Evolutionary conservation across 2,329 filamentous ascomycete species (phyloP).

Genomic region (Trichophyton benhamiae): DNA sequence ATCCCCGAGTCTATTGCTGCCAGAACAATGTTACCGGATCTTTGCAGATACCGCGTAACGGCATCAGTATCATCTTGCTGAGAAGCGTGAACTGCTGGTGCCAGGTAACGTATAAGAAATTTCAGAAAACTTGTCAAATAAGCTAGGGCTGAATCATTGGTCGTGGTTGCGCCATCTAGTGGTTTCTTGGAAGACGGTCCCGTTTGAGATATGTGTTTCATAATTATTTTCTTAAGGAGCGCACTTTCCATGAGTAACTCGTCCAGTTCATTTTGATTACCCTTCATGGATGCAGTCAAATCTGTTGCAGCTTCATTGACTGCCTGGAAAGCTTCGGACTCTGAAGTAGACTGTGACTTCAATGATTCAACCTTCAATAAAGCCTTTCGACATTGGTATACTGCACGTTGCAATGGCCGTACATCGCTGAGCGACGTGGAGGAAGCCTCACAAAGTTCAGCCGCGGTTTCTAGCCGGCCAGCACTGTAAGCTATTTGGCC

Average conservation of each 20-base stretch:
- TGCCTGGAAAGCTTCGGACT: constrained; percentile 16
- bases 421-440: constrained; percentile 21
- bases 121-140: constrained; percentile 30
- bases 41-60: constrained; percentile 22
- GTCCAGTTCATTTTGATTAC: constrained; percentile 31
- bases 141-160: constrained; percentile 20
- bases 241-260: constrained; percentile 33
- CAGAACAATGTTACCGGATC: constrained; percentile 27
- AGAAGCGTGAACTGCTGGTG: constrained; percentile 18
- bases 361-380: constrained; percentile 25
- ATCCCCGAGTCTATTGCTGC: constrained; percentile 31
- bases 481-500: constrained; percentile 32
- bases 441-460: constrained; percentile 26
- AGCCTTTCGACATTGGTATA: constrained; percentile 29
- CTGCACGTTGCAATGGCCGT: constrained; percentile 26
- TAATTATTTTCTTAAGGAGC: constrained; percentile 31
- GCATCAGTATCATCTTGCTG: constrained; percentile 22
- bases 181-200: constrained; percentile 13
- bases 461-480: constrained; percentile 28
- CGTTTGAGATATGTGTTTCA: constrained; percentile 19
- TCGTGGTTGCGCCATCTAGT: constrained; percentile 9
- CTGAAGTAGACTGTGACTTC: constrained; percentile 16
- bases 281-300: constrained; percentile 28
- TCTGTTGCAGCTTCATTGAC: constrained; percentile 25
- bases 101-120: constrained; percentile 32